Base-by-base conservation (phyloP, 768 basidiomycete species). In the Boletus rufocinnamomeus region DNA sequence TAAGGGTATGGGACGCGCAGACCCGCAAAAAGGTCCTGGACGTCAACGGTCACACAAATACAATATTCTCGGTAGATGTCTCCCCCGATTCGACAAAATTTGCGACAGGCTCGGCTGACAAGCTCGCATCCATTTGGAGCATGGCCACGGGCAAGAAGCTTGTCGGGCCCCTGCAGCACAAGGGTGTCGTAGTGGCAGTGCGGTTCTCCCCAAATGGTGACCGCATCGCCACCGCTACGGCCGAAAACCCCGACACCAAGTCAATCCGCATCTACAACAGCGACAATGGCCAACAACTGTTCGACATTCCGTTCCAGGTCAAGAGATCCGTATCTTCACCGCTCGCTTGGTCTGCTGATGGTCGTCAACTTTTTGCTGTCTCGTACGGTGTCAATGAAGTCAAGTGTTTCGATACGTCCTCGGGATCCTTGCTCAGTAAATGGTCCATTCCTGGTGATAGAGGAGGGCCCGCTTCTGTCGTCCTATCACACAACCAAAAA, bases 1-100 rank as follows among this genome's bases (percentile, higher is more conserved):
- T 40, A 19, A 40, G 40, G n/a, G 48, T 60, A 5, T 51, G 54
- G 59, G n/a, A 60, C 47, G 44, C 44, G 4, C 23, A 27, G 17
- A 55, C 47, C 0, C 48, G 25, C 27, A 10, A 59, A 25, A 30
- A 49, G 16, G 54, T 56, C 25, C 10, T 28, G 2, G 34, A 45
- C 4, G 35, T 59, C 47, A 7, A 23, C 0, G 21, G 50, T 25
- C 53, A 50, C 41, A 37, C 25, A 23, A 1, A 17, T 16, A 17
- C 48, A 17, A 48, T 59, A 6, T n/a, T 28, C 38, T 37, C 53
- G 6, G 27, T 55, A 13, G 54, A 55, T 17, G 13, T 34, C 32
- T 34, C 32, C 13, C 23, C 14, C 25, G 44, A 45, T 45, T 45
- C 44, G 23, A 45, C 44, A 3, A 45, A 27, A 45, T 8, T 25